These are phyloP conservation scores for Termitomyces sp. DNA, from an alignment of 768 basidiomycete genomes.

Conservation along the genomic window DNA sequence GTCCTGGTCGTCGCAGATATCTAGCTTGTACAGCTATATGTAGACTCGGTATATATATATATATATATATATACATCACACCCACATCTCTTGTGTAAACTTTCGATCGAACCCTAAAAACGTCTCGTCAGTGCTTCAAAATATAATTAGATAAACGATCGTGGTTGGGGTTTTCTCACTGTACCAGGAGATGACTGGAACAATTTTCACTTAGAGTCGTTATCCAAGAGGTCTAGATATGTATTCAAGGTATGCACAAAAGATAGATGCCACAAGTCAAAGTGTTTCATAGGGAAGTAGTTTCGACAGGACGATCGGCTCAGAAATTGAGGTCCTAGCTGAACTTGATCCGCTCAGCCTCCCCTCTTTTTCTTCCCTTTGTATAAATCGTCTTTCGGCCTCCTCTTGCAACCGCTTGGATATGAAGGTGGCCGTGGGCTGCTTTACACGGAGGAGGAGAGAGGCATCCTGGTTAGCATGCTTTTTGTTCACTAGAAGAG, in stretches of 20 bases:
- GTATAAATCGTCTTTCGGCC: not conserved
- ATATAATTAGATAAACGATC: not conserved
- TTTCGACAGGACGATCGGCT: not conserved
- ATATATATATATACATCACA: not conserved
- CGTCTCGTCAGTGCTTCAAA: no score
- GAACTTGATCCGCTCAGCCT: not conserved
- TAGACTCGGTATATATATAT: not conserved
- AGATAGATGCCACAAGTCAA: not conserved
- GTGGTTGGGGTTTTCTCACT: not conserved
- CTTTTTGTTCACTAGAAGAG: not conserved
- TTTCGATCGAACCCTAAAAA: not conserved
- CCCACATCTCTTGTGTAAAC: not conserved
- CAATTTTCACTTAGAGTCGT: not conserved
- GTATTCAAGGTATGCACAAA: not conserved
- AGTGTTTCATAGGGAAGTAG: not conserved
- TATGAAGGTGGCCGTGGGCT: not conserved
- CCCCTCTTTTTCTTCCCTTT: not conserved
- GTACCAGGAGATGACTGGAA: not conserved
- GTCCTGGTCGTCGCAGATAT: constrained; percentile 9
- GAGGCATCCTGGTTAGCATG: not conserved
- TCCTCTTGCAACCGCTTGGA: not conserved
- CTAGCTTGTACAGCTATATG: constrained; percentile 9
- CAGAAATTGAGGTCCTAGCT: not conserved
- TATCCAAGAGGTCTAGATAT: not conserved
- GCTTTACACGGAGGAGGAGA: not conserved